Evolutionary conservation across 306 rosid species (phyloP).

Genomic region (Elaeagnus macrophylla): DNA sequence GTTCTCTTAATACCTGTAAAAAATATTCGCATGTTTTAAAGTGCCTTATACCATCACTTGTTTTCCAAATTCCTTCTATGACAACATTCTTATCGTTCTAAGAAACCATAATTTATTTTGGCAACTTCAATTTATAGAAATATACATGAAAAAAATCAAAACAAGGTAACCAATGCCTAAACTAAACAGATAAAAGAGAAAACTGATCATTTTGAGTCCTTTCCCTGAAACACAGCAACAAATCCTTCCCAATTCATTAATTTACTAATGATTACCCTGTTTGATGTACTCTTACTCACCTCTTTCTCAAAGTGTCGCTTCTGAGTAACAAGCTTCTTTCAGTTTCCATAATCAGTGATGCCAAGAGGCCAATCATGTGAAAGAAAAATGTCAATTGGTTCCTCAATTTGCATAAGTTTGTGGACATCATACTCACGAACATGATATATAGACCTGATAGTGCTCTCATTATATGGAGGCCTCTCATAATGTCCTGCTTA

Average conservation of each 20-base stretch:
- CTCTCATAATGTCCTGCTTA: constrained; percentile 83
- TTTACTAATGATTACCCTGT: neutral
- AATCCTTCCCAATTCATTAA: neutral
- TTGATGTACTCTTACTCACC: constrained; percentile 33
- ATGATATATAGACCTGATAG: constrained; percentile 75
- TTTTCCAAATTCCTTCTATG: neutral
- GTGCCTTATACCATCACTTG: neutral
- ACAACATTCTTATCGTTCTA: neutral
- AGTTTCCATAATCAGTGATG: constrained; percentile 81
- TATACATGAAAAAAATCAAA: neutral
- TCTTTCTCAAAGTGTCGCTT: constrained; percentile 57
- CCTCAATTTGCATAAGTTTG: constrained; percentile 73
- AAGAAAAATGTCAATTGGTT: constrained; percentile 71
- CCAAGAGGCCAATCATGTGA: constrained; percentile 96
- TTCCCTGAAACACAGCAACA: neutral
- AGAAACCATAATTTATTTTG: neutral
- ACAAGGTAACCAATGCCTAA: neutral
- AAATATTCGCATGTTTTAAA: neutral
- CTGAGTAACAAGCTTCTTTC: constrained; percentile 45
- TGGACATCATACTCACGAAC: constrained; percentile 85
- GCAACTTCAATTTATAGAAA: neutral
- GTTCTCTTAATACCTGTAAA: neutral
- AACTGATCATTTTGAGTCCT: neutral
- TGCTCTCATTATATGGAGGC: constrained; percentile 70
- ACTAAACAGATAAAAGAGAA: neutral